Percentiles rank a stretch among this genome's conserved stretches.
phyloP scores from a whole-genome alignment of 805 yeast genomes.

The Saturnispora zaruensis region DNA sequence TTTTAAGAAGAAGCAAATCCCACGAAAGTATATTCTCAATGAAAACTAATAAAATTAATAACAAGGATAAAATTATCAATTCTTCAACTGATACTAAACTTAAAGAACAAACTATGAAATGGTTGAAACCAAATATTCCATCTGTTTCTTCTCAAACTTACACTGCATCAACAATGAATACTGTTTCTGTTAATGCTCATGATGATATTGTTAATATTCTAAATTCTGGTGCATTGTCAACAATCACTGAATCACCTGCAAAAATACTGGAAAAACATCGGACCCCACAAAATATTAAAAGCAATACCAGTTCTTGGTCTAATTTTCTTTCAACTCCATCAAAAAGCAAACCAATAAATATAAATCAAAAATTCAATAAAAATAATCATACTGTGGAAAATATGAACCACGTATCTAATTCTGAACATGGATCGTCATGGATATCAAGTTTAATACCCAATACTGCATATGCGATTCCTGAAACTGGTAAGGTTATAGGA shows the following conservation, averaged over 20 bases:
- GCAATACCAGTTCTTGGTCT: not conserved
- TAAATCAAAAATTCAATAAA: not conserved
- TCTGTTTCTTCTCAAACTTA: conserved; percentile 13
- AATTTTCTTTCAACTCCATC: conserved; percentile 3
- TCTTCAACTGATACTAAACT: conserved; percentile 15
- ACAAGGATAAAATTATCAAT: not conserved
- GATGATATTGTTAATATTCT: conserved; percentile 12
- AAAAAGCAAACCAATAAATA: conserved; percentile 7
- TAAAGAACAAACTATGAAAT: conserved; percentile 26
- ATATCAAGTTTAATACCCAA: conserved; percentile 24
- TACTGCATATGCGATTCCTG: conserved; percentile 26
- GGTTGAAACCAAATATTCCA: conserved; percentile 25
- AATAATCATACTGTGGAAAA: not conserved
- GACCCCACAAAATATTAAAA: not conserved
- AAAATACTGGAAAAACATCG: not conserved
- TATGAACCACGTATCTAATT: conserved; percentile 5
- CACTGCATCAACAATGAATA: not conserved
- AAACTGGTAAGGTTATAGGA: conserved; percentile 25
- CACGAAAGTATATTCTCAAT: conserved; percentile 25
- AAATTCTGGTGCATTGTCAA: conserved; percentile 8
- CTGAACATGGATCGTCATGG: conserved; percentile 19
- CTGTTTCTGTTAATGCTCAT: conserved; percentile 8
- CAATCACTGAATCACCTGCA: conserved; percentile 4
- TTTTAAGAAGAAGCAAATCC: conserved; percentile 18
- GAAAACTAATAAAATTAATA: not conserved